Evolutionary conservation across 2,329 filamentous ascomycete genomes (phyloP), one percentile per base, ranked within the genome.

Genomic region (Trichoderma sp.): DNA sequence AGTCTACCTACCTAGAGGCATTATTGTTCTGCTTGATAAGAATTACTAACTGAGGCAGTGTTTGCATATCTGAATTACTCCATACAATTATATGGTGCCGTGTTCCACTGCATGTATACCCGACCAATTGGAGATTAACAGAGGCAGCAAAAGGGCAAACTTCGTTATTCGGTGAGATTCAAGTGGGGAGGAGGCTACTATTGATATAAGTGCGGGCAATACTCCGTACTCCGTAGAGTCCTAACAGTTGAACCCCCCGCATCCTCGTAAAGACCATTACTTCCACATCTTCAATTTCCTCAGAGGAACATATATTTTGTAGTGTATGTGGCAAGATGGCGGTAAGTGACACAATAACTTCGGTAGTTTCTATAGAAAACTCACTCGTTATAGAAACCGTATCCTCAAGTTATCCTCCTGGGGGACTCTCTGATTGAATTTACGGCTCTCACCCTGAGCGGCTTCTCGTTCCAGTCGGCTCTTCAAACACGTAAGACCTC

Each of bases 341-440:
- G 38, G 80, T 81, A 75, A 78, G 68, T 75, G 21, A 38, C 38
- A 9, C 29, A 4, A 6, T 4, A 5, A 31, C 3, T 31, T 9
- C 4, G 3, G 14, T 16, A 14, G 29, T 12, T 38, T 31, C 6
- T 31, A 11, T n/a, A 63, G 27, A 63, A 9, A 53, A 5, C 53
- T 68, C 35, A 75, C 56, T 21, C 24, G 14, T 6, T 14, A 29
- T 60, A 89, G 87, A 83, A 83, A 56, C 86, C 89, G 1, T 93
- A 93, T 80, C 91, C 93, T 66, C 94, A 95, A 81, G 87, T 95
- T 79, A 87, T 98, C 77, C 90, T 98, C 29, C 93, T 98, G 77
- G 96, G 96, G 73, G 97, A 98, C 85, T 97, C 94, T 38, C 92
- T 98, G 77, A 92, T 96, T 66, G 92, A 98, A 81, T 87, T 89